A percentile compares a stretch with the other conserved stretches of the same genome.
Conservation (phyloP, 805 yeast species). For the Starmerella riodocensis region DNA sequence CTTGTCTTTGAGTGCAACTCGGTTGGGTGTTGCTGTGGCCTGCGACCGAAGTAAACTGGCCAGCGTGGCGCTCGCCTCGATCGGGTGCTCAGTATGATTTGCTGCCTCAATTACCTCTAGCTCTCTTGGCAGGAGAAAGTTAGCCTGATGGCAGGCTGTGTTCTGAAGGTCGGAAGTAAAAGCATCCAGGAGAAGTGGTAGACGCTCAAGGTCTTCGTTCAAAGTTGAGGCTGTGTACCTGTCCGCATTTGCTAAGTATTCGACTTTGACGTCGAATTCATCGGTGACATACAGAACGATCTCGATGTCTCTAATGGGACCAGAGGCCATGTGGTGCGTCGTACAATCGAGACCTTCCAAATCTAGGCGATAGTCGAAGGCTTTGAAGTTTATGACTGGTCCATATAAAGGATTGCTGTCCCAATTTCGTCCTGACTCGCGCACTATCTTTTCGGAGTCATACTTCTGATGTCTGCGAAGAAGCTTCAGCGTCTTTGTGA, state of each 20-base stretch:
- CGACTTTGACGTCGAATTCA: slow-evolving; percentile 3
- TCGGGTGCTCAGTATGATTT: not conserved
- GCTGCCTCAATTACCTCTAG: not conserved
- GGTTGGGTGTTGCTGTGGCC: not conserved
- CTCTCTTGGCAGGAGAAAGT: slow-evolving; percentile 4
- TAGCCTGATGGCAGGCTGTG: not conserved
- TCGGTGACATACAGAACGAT: slow-evolving; percentile 7
- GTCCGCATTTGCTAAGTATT: slow-evolving; percentile 12
- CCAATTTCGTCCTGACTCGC: slow-evolving; percentile 6
- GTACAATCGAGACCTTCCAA: slow-evolving; percentile 3
- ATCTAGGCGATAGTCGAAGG: slow-evolving; percentile 13
- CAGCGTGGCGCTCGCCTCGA: not conserved
- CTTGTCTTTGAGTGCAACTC: slow-evolving; percentile 7
- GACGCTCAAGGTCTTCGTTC: slow-evolving; percentile 5
- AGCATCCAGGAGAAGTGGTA: slow-evolving; percentile 3
- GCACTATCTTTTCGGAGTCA: slow-evolving; percentile 11
- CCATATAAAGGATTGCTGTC: slow-evolving; percentile 10
- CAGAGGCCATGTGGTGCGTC: slow-evolving; percentile 15
- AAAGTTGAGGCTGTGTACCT: slow-evolving; percentile 5
- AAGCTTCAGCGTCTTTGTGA: not conserved
- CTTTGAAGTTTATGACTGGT: slow-evolving; percentile 14
- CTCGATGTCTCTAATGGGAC: slow-evolving; percentile 15
- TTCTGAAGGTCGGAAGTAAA: not conserved
- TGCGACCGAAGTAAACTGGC: slow-evolving; percentile 1
- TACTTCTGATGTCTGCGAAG: slow-evolving; percentile 12